Evolutionary conservation across 495 filamentous ascomycete species (phyloP), one percentile per base, ranked within the genome.

Genomic region (Penicillium roqueforti): DNA sequence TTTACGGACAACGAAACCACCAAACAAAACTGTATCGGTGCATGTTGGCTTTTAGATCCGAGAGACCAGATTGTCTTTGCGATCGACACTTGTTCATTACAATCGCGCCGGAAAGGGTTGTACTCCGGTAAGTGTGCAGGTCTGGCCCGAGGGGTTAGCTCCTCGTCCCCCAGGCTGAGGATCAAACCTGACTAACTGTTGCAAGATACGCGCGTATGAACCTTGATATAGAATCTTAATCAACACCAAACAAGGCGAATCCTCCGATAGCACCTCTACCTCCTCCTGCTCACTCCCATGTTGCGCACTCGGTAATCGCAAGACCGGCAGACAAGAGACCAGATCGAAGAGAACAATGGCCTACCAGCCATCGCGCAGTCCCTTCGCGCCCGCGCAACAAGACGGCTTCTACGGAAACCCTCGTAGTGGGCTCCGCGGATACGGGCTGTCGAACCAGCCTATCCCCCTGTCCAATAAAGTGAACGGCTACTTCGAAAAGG

Each of bases 351-450:
- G 7, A 9, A 44, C 26, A 52, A 52, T 52, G 50, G 50, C 50
- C 11, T 44, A 52, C 20, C 28, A 52, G 22, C 3, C 83, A 87
- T 59, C 50, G 7, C 50, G 50, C 50, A 52, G 50, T n/a, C 50
- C 50, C 14, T 52, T 52, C 19, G 50, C 84, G 81, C 69, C 72
- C 82, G 61, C 68, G 81, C 60, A 87, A 89, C 64, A 86, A 89
- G 66, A 78, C 74, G 50, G 70, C 80, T 47, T 91, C 87, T 87
- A 79, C 76, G 71, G 76, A 69, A 60, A 65, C 53, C 66, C 72
- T 40, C 65, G 62, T 45, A 48, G 56, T 14, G 61, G 66, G 13
- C 62, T 77, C 44, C 54, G 62, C 53, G 73, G 76, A 34, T 69
- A 76, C 63, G 68, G 73, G 25, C 61, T 76, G 23, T 73, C 63